A percentile compares a stretch with the other conserved stretches of the same genome.
Evolutionary conservation across 331 rosid species (phyloP).

Genomic region (Malus hybrid): DNA sequence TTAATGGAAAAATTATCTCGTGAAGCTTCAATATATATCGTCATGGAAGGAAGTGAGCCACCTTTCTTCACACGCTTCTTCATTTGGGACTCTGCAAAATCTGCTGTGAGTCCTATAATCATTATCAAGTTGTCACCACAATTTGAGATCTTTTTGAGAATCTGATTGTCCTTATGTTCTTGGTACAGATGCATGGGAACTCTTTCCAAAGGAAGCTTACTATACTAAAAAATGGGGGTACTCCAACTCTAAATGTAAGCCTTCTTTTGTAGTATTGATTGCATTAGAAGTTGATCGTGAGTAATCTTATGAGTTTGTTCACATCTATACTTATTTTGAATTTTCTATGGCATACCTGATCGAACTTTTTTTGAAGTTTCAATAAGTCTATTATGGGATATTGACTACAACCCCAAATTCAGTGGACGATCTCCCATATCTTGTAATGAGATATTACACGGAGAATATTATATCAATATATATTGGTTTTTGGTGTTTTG

Average conservation of each 20-base stretch:
- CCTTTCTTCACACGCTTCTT: constrained; percentile 97
- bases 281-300: constrained; percentile 3
- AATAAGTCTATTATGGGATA: not conserved
- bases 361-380: not conserved
- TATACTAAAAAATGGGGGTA: constrained; percentile 62
- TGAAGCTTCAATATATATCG: constrained; percentile 63
- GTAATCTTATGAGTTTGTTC: not conserved
- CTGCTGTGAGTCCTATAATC: constrained; percentile 46
- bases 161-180: constrained; percentile 13
- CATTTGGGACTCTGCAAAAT: constrained; percentile 82
- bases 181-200: constrained; percentile 83
- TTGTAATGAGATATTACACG: not conserved
- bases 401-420: not conserved
- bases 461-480: not conserved
- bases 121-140: not conserved
- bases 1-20: constrained; percentile 62
- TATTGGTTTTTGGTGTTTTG: not conserved
- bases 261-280: constrained; percentile 18
- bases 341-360: not conserved
- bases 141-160: constrained; percentile 6
- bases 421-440: not conserved
- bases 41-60: constrained; percentile 94
- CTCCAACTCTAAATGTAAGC: constrained; percentile 59
- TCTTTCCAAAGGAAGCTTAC: constrained; percentile 92
- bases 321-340: not conserved